Conservation (phyloP, 306 rosid species). For the Ormosia emarginata region DNA sequence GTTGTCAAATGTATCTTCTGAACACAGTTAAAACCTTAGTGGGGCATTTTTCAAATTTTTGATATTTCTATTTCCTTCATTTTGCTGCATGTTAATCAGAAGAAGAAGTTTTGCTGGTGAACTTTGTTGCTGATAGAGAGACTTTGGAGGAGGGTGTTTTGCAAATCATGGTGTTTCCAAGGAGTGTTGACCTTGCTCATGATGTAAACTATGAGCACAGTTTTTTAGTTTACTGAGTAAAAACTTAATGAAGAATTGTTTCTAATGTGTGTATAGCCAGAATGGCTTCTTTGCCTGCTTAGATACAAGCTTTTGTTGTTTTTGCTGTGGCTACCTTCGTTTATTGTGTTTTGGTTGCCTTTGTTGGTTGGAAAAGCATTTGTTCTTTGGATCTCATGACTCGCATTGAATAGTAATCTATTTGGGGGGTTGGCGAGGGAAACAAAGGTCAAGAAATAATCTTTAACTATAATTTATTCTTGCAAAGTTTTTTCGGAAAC, state of each 20-base stretch:
- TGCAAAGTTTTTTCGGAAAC: not conserved
- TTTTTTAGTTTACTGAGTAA: constrained; percentile 7
- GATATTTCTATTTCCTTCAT: constrained; percentile 9
- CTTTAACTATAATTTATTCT: not conserved
- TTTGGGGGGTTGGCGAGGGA: not conserved
- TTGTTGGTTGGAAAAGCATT: not conserved
- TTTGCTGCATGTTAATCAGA: constrained; percentile 48
- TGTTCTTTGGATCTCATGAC: not conserved
- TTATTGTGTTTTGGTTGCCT: constrained; percentile 11
- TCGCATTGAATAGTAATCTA: not conserved
- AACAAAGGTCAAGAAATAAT: not conserved
- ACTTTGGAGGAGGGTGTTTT: constrained; percentile 25
- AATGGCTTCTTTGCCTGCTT: constrained; percentile 17
- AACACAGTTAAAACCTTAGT: not conserved
- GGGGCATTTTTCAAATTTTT: not conserved
- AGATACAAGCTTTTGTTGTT: not conserved
- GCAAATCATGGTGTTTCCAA: not conserved
- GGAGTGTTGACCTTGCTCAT: constrained; percentile 9
- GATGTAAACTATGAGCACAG: constrained; percentile 20
- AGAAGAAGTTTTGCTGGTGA: constrained; percentile 86
- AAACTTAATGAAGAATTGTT: constrained; percentile 22
- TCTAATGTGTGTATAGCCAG: constrained; percentile 28
- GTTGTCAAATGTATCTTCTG: constrained; percentile 9
- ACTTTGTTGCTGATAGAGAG: constrained; percentile 26
- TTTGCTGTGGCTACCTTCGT: not conserved